These are phyloP conservation scores for Tetrahymena borealis DNA, from an alignment of 73 alveolate species.

Conservation along the genomic window DNA sequence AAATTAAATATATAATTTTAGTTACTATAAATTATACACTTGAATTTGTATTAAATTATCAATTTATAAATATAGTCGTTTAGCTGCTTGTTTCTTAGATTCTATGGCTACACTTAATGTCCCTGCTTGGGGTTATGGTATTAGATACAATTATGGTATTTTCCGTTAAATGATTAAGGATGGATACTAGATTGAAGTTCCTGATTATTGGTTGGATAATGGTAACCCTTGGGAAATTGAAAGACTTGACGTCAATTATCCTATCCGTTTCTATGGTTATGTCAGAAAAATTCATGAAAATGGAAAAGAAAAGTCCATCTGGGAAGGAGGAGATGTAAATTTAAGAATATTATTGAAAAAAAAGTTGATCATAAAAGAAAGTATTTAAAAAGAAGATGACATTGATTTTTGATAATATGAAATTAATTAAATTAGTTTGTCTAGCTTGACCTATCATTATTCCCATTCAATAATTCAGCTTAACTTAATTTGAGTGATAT, in stretches of 20 bases:
- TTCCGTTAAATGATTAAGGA: constrained; percentile 93
- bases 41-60: too few species aligned
- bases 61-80: constrained; percentile 38
- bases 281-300: constrained; percentile 58
- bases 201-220: constrained; percentile 96
- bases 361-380: not conserved
- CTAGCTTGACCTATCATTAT: not conserved
- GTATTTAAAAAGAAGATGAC: not conserved
- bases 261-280: constrained; percentile 90
- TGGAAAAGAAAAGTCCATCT: constrained; percentile 66
- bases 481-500: too few species aligned
- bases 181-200: constrained; percentile 94
- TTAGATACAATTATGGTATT: constrained; percentile 98
- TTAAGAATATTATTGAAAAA: not conserved
- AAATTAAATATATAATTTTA: not conserved
- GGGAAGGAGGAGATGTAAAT: constrained; percentile 93
- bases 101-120: constrained; percentile 95
- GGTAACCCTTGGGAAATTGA: constrained; percentile 99
- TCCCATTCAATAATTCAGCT: not conserved
- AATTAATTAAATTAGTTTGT: not conserved
- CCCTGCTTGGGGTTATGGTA: constrained; percentile 99
- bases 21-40: not conserved
- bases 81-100: constrained; percentile 99
- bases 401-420: not conserved
- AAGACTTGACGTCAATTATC: constrained; percentile 89